Evolutionary conservation across 2,329 filamentous ascomycete genomes (phyloP).

Genomic region (Fusarium proliferatum): DNA sequence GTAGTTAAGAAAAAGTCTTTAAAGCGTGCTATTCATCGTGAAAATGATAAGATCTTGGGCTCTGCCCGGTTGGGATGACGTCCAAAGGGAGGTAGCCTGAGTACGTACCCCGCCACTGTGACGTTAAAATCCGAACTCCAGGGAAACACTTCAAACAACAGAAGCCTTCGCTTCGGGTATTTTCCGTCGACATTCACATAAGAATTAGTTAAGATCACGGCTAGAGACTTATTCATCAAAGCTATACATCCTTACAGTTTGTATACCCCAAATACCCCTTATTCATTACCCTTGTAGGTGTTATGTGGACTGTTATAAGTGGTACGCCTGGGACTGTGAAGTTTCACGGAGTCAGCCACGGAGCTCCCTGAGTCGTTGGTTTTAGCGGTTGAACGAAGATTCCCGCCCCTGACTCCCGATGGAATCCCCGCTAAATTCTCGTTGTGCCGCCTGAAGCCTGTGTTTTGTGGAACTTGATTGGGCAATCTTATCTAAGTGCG

Average conservation of each 20-base stretch:
- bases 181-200: neutral
- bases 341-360: neutral
- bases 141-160: neutral
- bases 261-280: neutral
- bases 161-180: neutral
- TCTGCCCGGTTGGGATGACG: slow-evolving; percentile 27
- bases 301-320: neutral
- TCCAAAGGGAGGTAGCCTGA: neutral
- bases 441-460: slow-evolving; percentile 32
- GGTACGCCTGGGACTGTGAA: neutral
- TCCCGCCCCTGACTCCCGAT: slow-evolving; percentile 39
- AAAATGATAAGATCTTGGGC: slow-evolving; percentile 28
- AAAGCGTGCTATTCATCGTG: slow-evolving; percentile 1
- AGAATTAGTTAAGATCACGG: neutral
- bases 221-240: neutral
- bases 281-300: neutral
- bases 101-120: slow-evolving; percentile 30
- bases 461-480: slow-evolving; percentile 23
- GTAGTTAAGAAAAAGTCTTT: slow-evolving; percentile 12
- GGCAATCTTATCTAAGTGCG: slow-evolving; percentile 21
- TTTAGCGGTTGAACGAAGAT: slow-evolving; percentile 34
- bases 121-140: neutral
- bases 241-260: neutral
- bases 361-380: slow-evolving; percentile 15
- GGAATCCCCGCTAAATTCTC: slow-evolving; percentile 36